Base-by-base conservation (phyloP, 2,329 filamentous ascomycete genomes). In the Colletotrichum musae region DNA sequence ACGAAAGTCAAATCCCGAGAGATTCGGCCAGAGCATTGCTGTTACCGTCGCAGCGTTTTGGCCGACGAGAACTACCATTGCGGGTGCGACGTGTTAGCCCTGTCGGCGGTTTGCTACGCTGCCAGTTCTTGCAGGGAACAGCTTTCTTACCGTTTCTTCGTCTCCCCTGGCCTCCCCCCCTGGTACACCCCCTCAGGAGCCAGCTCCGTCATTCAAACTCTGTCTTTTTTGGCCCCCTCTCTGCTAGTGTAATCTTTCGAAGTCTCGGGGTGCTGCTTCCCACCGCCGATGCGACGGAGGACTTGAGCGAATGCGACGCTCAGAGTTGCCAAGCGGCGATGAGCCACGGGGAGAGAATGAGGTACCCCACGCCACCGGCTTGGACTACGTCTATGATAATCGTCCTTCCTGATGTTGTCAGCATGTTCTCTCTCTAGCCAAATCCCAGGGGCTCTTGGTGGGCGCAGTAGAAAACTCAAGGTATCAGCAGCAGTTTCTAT, bases 221-320 rank as follows among this genome's bases (percentile, higher is more conserved):
- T 36, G 6, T 53, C 9, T 53, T 53, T 53, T 32, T 58, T 32
- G 9, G 15, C n/a, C 24, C 41, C 21, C 16, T 41, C 56, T 41
- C 41, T 24, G 18, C 54, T 45, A 41, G 16, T 47, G n/a, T 16
- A 6, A 16, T 12, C 48, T 26, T 6, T n/a, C n/a, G 18, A 26
- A 21, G 6, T 24, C n/a, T 21, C 48, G 48, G 48, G 18, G 18
- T 50, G 47, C 7, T 50, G 50, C 48, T 26, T 15, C 21, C 43
- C 32, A 16, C 54, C 43, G 53, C 43, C 43, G 21, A 45, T n/a
- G 36, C 28, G 28, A 32, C 58, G 54, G 47, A 65, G 41, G 47
- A 21, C 59, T 66, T 66, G 28, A 39, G 62, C 61, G 61, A 66
- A 56, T 66, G 56, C 62, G 56, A 69, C 66, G 48, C 61, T 56